Conservation (phyloP, 192 early-diverging fungal genomes). For the Mortierella claussenii region DNA sequence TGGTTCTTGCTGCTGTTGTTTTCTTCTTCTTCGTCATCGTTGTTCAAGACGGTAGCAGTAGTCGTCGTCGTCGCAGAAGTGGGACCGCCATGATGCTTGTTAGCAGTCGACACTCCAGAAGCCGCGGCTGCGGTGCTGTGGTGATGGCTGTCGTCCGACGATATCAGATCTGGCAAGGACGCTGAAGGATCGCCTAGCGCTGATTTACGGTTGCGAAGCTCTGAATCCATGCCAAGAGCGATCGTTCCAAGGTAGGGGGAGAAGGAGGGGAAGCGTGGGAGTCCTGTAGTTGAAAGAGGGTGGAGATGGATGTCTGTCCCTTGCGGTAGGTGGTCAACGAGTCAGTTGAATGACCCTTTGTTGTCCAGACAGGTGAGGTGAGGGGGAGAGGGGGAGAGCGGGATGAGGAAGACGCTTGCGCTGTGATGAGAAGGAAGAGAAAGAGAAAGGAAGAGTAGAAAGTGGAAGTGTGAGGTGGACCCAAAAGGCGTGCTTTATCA, state of each 20-base stretch:
- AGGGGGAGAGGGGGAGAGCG: background rate
- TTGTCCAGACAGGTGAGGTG: too few species aligned
- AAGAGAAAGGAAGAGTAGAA: background rate
- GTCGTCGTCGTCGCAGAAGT: background rate
- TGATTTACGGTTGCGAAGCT: slow-evolving; percentile 36
- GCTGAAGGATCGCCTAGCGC: slow-evolving; percentile 1
- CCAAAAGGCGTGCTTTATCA: too few species aligned
- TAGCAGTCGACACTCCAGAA: slow-evolving; percentile 27
- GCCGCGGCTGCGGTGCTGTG: too few species aligned
- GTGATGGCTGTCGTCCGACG: background rate
- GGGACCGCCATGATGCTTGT: slow-evolving; percentile 12
- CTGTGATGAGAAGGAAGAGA: background rate
- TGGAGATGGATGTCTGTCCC: too few species aligned
- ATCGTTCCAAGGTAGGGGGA: background rate
- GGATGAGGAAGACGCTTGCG: background rate
- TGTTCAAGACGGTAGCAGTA: background rate
- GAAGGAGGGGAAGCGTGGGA: background rate
- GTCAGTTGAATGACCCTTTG: slow-evolving; percentile 37
- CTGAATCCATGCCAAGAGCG: slow-evolving; percentile 25
- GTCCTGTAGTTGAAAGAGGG: too few species aligned
- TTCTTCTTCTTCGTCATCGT: background rate
- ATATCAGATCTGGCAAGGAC: background rate
- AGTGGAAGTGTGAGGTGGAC: too few species aligned
- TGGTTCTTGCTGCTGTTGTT: background rate
- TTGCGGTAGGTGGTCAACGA: too few species aligned